Base-by-base conservation (phyloP, 345 rosid genomes). In the Salix exigua region DNA sequence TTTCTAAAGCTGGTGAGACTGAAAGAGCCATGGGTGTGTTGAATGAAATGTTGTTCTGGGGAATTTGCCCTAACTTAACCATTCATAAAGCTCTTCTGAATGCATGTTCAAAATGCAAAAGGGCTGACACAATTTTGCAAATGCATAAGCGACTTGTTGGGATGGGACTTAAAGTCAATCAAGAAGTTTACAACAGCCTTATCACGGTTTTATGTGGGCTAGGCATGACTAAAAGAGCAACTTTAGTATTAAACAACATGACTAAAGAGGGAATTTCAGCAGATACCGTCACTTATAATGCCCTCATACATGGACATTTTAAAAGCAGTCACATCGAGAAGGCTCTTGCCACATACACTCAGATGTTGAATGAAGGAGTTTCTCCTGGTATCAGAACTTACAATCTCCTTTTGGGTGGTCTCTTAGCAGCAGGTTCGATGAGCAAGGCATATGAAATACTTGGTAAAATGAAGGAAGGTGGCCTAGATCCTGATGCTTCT, bases 191-290 rank as follows among this genome's bases (percentile, higher is more conserved):
- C 80, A 91, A 90, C 82, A 84, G 84, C 80, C 94, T 95, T 44
- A 85, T 91, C 66, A 73, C 83, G 25, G 84, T 85, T 66, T 88
- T 90, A 42, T 90, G 97, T 87, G 87, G 91, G 85, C 79, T 87
- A 48, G 89, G 96, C 65, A 95, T 95, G 97, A 91, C 97, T 40
- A 79, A 35, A 76, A 87, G 85, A 82, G 97, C 99, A 70, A 81
- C 77, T 46, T 82, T 77, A 68, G 91, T 90, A 12, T 74, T 91
- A 74, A 69, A 79, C 63, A 83, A 83, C 53, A 90, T 95, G 97
- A 83, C 74, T 71, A 69, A 25, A 67, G 88, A 81, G 77, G 94
- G 94, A 30, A 77, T 84, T 79, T 60, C 72, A 62, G 80, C 89
- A 18, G 87, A 93, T 75, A 81, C 86, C 1, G 65, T 85, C 67